Evolutionary conservation across 2,329 filamentous ascomycete species (phyloP).

Genomic region (Colletotrichum gloeosporioides): DNA sequence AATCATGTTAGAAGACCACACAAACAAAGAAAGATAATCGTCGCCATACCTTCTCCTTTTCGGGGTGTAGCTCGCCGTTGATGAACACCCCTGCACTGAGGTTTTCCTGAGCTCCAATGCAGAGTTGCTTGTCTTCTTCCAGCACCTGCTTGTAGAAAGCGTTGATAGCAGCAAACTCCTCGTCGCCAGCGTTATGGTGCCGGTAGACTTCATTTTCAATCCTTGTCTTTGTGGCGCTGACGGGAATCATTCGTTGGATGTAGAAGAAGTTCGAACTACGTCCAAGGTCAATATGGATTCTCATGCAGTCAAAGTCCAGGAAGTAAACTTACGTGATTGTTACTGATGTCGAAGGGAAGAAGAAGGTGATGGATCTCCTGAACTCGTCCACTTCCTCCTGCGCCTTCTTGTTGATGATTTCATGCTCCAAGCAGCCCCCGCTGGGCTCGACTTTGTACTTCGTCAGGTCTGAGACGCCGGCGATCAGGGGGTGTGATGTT

Average conservation of each 20-base stretch:
- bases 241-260: conserved; percentile 55
- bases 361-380: conserved; percentile 11
- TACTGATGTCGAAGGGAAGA: conserved; percentile 6
- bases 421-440: conserved; percentile 39
- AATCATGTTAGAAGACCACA: conserved; percentile 22
- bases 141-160: conserved; percentile 57
- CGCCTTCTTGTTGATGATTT: conserved; percentile 41
- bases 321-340: conserved; percentile 37
- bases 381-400: conserved; percentile 29
- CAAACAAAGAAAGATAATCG: rapidly evolving
- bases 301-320: neutral
- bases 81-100: conserved; percentile 55
- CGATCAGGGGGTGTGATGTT: conserved; percentile 52
- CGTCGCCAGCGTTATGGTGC: conserved; percentile 49
- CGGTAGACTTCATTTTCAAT: conserved; percentile 59
- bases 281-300: neutral
- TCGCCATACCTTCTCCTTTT: conserved; percentile 48
- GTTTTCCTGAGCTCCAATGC: conserved; percentile 54
- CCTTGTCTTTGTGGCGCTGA: conserved; percentile 42
- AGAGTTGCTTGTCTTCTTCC: conserved; percentile 56
- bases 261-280: conserved; percentile 51
- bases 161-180: conserved; percentile 50
- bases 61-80: conserved; percentile 58
- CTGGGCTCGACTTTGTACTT: conserved; percentile 44
- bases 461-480: conserved; percentile 47